phyloP scores from a whole-genome alignment of 2,329 filamentous ascomycete genomes.

The Colletotrichum nymphaeae region DNA sequence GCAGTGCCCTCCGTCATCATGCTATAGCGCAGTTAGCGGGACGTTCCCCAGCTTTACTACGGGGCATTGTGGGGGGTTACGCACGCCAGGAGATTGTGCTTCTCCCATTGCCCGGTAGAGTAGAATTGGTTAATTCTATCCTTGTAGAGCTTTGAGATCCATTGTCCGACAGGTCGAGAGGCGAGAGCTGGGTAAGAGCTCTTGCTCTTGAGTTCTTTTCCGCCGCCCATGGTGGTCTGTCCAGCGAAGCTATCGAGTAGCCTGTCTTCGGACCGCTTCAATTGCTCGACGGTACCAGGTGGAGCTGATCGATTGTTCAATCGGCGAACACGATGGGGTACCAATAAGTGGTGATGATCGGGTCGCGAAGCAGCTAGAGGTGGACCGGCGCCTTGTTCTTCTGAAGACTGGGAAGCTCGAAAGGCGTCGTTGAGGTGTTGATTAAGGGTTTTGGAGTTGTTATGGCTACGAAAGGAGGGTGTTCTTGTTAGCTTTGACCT shows the following conservation, averaged over 20 bases:
- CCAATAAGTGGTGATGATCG: conserved; percentile 22
- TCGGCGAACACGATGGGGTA: conserved; percentile 30
- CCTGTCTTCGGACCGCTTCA: conserved; percentile 18
- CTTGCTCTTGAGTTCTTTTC: conserved; percentile 54
- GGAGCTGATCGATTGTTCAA: conserved; percentile 51
- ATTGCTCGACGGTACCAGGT: conserved; percentile 29
- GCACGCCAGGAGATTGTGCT: conserved; percentile 78
- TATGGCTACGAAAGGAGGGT: conserved; percentile 7
- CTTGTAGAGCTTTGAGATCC: conserved; percentile 87
- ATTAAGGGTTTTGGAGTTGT: conserved; percentile 20
- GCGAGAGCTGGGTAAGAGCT: conserved; percentile 65
- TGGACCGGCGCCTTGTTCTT: not conserved
- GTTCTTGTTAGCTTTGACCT: conserved; percentile 28
- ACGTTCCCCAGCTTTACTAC: conserved; percentile 18
- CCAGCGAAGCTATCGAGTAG: conserved; percentile 6
- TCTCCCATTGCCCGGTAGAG: conserved; percentile 80
- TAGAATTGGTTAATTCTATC: conserved; percentile 87
- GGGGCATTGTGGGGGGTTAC: conserved; percentile 42
- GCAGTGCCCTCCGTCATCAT: conserved; percentile 77
- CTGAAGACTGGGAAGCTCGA: conserved; percentile 14
- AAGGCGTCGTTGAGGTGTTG: conserved; percentile 27
- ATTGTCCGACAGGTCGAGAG: conserved; percentile 73
- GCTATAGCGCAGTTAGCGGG: conserved; percentile 50
- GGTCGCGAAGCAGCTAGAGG: not conserved
- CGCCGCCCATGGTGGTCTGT: conserved; percentile 62